These are phyloP conservation scores for Ilyonectria robusta DNA, from an alignment of 2,329 filamentous ascomycete genomes.

Conservation along the genomic window DNA sequence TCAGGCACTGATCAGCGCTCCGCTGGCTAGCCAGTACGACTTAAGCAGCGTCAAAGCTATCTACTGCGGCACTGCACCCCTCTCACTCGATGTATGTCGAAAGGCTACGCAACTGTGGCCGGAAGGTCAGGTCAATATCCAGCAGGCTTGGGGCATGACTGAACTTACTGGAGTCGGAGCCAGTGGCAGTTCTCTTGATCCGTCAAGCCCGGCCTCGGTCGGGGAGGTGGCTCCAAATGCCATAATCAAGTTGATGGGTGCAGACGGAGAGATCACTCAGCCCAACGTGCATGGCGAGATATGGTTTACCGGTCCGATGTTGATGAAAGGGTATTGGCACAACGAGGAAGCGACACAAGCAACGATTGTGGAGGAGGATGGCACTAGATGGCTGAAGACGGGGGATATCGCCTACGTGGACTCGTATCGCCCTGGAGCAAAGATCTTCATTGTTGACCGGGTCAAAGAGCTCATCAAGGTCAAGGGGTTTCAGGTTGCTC, in stretches of 20 bases:
- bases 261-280: constrained; percentile 65
- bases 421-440: constrained; percentile 62
- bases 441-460: constrained; percentile 24
- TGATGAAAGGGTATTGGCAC: constrained; percentile 84
- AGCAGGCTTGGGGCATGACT: no score
- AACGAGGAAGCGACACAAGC: constrained; percentile 77
- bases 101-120: neutral
- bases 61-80: constrained; percentile 8
- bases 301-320: constrained; percentile 78
- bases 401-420: constrained; percentile 80
- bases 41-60: constrained; percentile 5
- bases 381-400: constrained; percentile 74
- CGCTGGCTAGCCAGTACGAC: constrained; percentile 5
- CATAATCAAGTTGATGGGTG: constrained; percentile 75
- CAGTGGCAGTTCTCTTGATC: no score
- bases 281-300: constrained; percentile 75
- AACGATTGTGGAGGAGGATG: constrained; percentile 56
- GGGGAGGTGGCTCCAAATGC: constrained; percentile 53
- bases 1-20: constrained; percentile 6
- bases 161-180: no score
- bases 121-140: no score
- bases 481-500: constrained; percentile 83
- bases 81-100: neutral
- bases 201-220: constrained; percentile 20
- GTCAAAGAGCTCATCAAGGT: constrained; percentile 47